Base-by-base conservation (phyloP, 805 yeast genomes). In the Candida ovalis region DNA sequence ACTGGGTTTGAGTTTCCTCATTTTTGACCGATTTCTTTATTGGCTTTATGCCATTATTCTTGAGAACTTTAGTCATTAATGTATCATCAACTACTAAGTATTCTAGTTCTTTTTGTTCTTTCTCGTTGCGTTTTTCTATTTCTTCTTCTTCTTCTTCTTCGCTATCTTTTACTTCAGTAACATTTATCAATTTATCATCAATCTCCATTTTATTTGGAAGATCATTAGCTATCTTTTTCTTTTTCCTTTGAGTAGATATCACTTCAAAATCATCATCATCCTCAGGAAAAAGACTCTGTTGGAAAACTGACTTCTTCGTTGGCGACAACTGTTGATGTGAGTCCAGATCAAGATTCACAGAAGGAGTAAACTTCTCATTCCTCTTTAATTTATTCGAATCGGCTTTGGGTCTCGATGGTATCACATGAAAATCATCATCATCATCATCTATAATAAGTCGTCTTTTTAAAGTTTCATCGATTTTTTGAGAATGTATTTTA, bases 211-310 rank as follows among this genome's bases (percentile, higher is more conserved):
- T 39, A 23, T 15, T 23, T n/a, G 12, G 21, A 33, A 33, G 18
- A 6, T 33, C 28, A 12, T 39, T 30, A 24, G 10, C 30, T 13
- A 24, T 39, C 9, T 15, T 15, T 13, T 22, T 25, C 10, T 33
- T 19, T 18, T 32, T 30, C 13, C 10, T 47, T 43, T 13, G 44
- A 21, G 35, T 46, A 35, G 27, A 39, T 27, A 54, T 54, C 12
- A 51, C 49, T 21, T 54, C 54, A 27, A 54, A 54, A 23, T 54
- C 50, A 4, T 51, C 52, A 6, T 51, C 42, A 19, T 48, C 47
- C 1, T 53, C 54, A 4, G 50, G 38, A 24, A 36, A 49, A 18
- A 21, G 33, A 13, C 22, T 22, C 17, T 37, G 17, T 37, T 13
- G 19, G 7, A 37, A n/a, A 8, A 10, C n/a, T 25, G 27, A 21